Evolutionary conservation across 108 stramenopile species (phyloP), one percentile per base, ranked within the genome.

Genomic region (Stephanodiscus minutulus): DNA sequence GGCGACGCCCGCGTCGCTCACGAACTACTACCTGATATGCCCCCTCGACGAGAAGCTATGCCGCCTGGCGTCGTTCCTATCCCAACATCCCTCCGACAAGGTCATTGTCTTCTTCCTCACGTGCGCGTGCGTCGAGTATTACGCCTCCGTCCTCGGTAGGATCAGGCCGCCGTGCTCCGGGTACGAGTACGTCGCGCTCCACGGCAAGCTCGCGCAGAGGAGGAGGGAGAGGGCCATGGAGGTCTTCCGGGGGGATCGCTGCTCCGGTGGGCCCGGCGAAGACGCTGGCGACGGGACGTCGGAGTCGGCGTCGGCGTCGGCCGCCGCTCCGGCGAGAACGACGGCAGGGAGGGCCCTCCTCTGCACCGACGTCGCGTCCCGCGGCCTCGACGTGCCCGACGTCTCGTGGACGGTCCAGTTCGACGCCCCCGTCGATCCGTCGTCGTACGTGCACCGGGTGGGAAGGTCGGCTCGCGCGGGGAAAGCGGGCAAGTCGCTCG

Each of bases 311-410:
- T 11, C 39, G 39, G 11, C 39, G 39, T 35, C 39, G 39, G 1
- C 39, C 1, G 1, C 39, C 11, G 8, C 39, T 1, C 7, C 39
- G 3, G 39, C 8, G 39, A 1, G 10, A 41, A 52, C 59, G 18
- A 22, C 17, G 36, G 72, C 39, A 17, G 86, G 93, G 28, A 94
- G 91, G n/a, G 96, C 89, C 9, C 71, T 98, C 37, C 74, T 98
- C 36, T 97, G 97, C 74, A 99, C 99, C 0, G 99, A 98, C 82
- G 96, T 98, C 5, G 99, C 98, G 0, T 96, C 98, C n/a, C 84
- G 98, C 6, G 99, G 99, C 3, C 71, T 99, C 33, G 99, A 99
- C 77, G 91, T 99, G 1, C 83, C 94, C 1, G 95, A 98, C 83
- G 87, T 99, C 7, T 81, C 93, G 33, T 98, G 97, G 96, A 96